Conservation (phyloP, 257 asterid genomes). For the Capsicum rhomboideum region DNA sequence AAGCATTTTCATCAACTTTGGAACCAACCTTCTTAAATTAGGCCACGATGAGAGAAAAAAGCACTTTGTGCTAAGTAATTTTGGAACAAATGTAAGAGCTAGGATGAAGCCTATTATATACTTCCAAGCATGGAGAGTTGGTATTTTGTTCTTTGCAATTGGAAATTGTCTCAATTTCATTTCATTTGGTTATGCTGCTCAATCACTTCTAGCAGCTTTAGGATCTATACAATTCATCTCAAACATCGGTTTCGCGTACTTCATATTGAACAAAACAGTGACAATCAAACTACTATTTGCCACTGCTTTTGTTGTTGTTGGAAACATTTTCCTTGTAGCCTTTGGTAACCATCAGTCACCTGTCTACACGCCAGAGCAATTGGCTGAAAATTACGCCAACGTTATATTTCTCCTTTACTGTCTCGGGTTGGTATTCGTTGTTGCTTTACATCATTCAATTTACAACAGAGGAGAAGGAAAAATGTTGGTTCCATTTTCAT, state of each 20-base stretch:
- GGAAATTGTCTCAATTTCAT: conserved; percentile 93
- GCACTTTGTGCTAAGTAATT: conserved; percentile 34
- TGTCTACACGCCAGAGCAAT: conserved; percentile 81
- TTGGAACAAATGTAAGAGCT: no score
- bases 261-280: conserved; percentile 69
- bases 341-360: conserved; percentile 99
- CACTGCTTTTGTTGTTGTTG: conserved; percentile 86
- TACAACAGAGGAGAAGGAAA: conserved; percentile 52
- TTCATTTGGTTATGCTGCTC: conserved; percentile 98
- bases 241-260: conserved; percentile 77
- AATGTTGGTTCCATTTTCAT: conserved; percentile 88
- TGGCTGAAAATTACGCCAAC: conserved; percentile 80
- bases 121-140: conserved; percentile 90
- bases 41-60: conserved; percentile 83
- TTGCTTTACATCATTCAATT: conserved; percentile 52
- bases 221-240: conserved; percentile 95
- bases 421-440: conserved; percentile 52
- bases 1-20: conserved; percentile 84
- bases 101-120: conserved; percentile 67
- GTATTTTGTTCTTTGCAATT: conserved; percentile 67
- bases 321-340: conserved; percentile 94
- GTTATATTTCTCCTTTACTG: conserved; percentile 68
- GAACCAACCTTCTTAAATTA: conserved; percentile 87
- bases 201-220: conserved; percentile 95
- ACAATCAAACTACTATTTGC: conserved; percentile 68